A percentile compares a stretch with the other conserved stretches of the same genome.
These are phyloP conservation scores for Eutypa lata DNA, from an alignment of 2,329 filamentous ascomycete species.

Conservation along the genomic window DNA sequence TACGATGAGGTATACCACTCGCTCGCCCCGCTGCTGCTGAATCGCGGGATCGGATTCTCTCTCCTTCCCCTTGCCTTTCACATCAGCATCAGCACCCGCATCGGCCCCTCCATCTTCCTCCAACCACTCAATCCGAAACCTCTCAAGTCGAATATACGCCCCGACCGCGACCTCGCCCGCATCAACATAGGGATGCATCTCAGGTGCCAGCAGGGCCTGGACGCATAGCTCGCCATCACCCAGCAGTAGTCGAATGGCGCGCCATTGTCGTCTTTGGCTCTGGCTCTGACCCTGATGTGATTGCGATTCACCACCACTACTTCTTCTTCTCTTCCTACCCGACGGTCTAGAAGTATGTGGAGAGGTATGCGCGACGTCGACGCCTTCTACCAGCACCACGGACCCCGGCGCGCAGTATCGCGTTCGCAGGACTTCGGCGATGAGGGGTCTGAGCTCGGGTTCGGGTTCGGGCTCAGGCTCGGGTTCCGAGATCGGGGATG, in stretches of 20 bases:
- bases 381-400: slow-evolving; percentile 47
- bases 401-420: slow-evolving; percentile 45
- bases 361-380: slow-evolving; percentile 37
- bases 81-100: neutral
- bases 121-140: slow-evolving; percentile 34
- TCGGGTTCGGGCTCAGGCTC: slow-evolving; percentile 12
- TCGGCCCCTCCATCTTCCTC: slow-evolving; percentile 2
- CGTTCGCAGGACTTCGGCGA: slow-evolving; percentile 47
- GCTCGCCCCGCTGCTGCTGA: slow-evolving; percentile 3
- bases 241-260: slow-evolving; percentile 45
- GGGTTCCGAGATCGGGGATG: neutral
- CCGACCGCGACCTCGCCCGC: slow-evolving; percentile 43
- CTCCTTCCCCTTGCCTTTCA: slow-evolving; percentile 8
- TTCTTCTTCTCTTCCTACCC: too few relatives aligned
- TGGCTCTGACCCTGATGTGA: too few relatives aligned
- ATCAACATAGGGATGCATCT: slow-evolving; percentile 47
- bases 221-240: slow-evolving; percentile 53
- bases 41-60: too few relatives aligned
- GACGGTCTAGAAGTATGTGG: slow-evolving; percentile 3
- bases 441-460: slow-evolving; percentile 35
- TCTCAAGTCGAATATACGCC: slow-evolving; percentile 45
- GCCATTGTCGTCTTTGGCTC: slow-evolving; percentile 30
- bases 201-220: slow-evolving; percentile 46
- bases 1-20: slow-evolving; percentile 44
- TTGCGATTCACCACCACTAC: too few relatives aligned